Evolutionary conservation across 1,284 basidiomycete genomes (phyloP).

Genomic region (Marasmius fiardii): DNA sequence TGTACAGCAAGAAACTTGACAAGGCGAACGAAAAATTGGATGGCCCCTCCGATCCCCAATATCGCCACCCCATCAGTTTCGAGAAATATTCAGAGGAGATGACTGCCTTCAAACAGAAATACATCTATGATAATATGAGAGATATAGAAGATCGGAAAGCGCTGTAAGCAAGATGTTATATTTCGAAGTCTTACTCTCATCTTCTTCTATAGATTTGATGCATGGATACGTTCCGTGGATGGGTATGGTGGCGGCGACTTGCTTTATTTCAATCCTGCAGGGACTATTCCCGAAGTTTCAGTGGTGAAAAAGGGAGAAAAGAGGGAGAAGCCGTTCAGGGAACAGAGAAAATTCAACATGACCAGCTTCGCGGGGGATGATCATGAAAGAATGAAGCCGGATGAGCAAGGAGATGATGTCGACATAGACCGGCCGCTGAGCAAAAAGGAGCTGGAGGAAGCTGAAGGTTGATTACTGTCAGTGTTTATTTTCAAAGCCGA

Average conservation of each 20-base stretch:
- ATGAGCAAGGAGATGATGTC: constrained; percentile 54
- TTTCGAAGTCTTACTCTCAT: not conserved
- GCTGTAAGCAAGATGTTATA: constrained; percentile 52
- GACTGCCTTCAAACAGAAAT: constrained; percentile 76
- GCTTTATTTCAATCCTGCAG: constrained; percentile 67
- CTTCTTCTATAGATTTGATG: constrained; percentile 56
- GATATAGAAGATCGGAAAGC: constrained; percentile 77
- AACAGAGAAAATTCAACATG: constrained; percentile 61
- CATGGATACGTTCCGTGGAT: constrained; percentile 71
- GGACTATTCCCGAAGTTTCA: constrained; percentile 64
- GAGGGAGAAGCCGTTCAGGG: constrained; percentile 62
- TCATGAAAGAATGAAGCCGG: constrained; percentile 30
- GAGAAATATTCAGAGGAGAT: constrained; percentile 62
- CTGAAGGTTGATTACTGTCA: constrained; percentile 55
- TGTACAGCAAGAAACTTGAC: constrained; percentile 69
- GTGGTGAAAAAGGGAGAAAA: constrained; percentile 59
- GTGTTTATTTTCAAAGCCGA: not conserved
- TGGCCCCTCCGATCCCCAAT: constrained; percentile 45
- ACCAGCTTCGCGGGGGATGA: constrained; percentile 46
- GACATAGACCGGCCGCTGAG: constrained; percentile 46
- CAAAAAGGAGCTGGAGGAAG: constrained; percentile 59
- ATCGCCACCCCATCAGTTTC: constrained; percentile 71
- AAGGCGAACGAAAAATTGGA: constrained; percentile 58
- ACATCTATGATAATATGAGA: constrained; percentile 84
- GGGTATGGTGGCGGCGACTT: constrained; percentile 68